Conservation (phyloP, 164 flowering plant genomes). For the Kingdonia uniflora region DNA sequence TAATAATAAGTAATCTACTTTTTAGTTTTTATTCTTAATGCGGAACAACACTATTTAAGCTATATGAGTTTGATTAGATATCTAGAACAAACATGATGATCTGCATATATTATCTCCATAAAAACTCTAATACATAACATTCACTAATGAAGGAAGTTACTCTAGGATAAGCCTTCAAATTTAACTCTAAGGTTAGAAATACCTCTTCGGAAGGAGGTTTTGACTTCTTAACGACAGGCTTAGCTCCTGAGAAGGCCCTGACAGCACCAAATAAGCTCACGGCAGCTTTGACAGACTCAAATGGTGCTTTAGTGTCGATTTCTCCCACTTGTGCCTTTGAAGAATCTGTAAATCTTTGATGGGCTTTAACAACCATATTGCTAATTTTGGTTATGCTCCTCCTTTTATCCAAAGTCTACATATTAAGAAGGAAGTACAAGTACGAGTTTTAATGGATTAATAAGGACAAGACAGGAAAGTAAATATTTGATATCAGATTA, state of each 20-base stretch:
- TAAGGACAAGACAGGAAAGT: too few species aligned
- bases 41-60: too few species aligned
- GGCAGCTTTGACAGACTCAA: conserved; percentile 96
- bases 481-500: too few species aligned
- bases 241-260: conserved; percentile 57
- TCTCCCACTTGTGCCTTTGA: conserved; percentile 73
- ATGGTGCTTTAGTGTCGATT: conserved; percentile 96
- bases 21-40: too few species aligned
- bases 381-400: conserved; percentile 6
- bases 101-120: too few species aligned
- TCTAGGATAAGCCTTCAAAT: too few species aligned
- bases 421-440: conserved; percentile 1
- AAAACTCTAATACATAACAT: too few species aligned
- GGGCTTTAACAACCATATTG: conserved; percentile 43
- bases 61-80: too few species aligned
- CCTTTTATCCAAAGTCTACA: conserved; percentile 1
- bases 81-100: too few species aligned
- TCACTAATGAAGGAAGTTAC: too few species aligned
- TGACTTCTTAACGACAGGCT: conserved; percentile 43
- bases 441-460: too few species aligned
- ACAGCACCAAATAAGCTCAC: conserved; percentile 84
- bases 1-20: too few species aligned
- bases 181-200: conserved; percentile 7
- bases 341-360: conserved; percentile 32
- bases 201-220: conserved; percentile 68